These are phyloP conservation scores for Solanum pinnatisectum DNA, from an alignment of 257 asterid species.

Conservation along the genomic window DNA sequence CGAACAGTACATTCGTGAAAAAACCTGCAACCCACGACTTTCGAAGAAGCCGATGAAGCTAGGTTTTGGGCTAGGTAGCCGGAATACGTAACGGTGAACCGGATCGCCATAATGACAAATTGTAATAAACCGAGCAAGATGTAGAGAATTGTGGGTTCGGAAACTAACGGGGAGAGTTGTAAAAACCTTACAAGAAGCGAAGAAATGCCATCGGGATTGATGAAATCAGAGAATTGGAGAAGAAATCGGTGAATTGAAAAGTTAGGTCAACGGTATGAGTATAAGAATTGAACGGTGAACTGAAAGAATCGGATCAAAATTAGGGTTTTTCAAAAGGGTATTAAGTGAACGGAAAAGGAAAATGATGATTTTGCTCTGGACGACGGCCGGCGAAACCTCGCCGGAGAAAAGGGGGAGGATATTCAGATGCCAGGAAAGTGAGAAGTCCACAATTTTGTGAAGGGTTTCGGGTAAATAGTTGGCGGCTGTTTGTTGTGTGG, in stretches of 20 bases:
- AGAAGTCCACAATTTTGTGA: not conserved
- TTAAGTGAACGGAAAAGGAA: not conserved
- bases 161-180: not conserved
- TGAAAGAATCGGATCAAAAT: not conserved
- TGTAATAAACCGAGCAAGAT: constrained; percentile 21
- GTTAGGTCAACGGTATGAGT: not conserved
- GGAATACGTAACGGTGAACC: constrained; percentile 69
- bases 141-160: constrained; percentile 17
- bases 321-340: not conserved
- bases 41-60: constrained; percentile 38
- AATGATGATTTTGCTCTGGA: not conserved
- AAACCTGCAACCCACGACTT: constrained; percentile 32
- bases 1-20: constrained; percentile 41
- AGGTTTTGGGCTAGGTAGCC: constrained; percentile 65
- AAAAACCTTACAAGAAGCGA: not conserved
- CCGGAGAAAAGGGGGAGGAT: not conserved
- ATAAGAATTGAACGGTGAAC: not conserved
- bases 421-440: not conserved
- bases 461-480: not conserved
- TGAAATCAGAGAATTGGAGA: not conserved
- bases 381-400: not conserved
- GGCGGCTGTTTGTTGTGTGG: not conserved
- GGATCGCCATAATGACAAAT: constrained; percentile 62
- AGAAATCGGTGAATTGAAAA: not conserved
- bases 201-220: constrained; percentile 5